phyloP scores from a whole-genome alignment of 257 asterid genomes.

The Rhazya stricta region DNA sequence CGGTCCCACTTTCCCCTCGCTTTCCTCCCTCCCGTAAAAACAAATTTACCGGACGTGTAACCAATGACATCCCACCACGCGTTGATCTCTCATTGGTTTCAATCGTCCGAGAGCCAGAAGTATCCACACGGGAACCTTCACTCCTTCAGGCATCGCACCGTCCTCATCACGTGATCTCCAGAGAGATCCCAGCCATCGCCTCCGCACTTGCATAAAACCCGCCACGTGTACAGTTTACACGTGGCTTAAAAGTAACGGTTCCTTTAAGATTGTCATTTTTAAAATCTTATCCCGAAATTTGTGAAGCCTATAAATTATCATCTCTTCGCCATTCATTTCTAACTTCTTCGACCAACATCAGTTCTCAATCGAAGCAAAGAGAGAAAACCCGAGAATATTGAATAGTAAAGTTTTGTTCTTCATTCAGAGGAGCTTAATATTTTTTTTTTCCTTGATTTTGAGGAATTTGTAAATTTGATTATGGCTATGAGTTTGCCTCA shows the following conservation, averaged over 20 bases:
- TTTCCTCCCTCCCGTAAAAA: neutral
- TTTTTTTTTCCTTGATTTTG: neutral
- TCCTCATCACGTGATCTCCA: slow-evolving; percentile 48
- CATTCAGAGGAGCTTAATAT: neutral
- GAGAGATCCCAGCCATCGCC: slow-evolving; percentile 49
- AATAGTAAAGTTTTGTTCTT: neutral
- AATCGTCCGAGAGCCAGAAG: neutral
- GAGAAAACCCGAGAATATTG: neutral
- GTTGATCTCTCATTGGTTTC: neutral
- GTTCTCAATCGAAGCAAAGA: neutral
- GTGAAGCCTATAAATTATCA: slow-evolving; percentile 9
- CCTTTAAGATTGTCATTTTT: slow-evolving; percentile 5
- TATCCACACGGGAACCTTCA: slow-evolving; percentile 23
- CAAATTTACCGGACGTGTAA: neutral
- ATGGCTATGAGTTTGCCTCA: slow-evolving; percentile 95
- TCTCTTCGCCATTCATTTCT: neutral
- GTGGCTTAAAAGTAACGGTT: slow-evolving; percentile 31
- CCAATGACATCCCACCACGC: neutral
- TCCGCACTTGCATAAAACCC: slow-evolving; percentile 15
- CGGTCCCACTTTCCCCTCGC: neutral
- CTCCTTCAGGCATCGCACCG: slow-evolving; percentile 43
- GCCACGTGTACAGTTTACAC: slow-evolving; percentile 51
- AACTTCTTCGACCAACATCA: neutral
- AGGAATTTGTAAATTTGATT: neutral
- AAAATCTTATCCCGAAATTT: slow-evolving; percentile 31